Evolutionary conservation across 2,329 filamentous ascomycete species (phyloP).

Genomic region (Monilinia vaccinii-corymbosi): DNA sequence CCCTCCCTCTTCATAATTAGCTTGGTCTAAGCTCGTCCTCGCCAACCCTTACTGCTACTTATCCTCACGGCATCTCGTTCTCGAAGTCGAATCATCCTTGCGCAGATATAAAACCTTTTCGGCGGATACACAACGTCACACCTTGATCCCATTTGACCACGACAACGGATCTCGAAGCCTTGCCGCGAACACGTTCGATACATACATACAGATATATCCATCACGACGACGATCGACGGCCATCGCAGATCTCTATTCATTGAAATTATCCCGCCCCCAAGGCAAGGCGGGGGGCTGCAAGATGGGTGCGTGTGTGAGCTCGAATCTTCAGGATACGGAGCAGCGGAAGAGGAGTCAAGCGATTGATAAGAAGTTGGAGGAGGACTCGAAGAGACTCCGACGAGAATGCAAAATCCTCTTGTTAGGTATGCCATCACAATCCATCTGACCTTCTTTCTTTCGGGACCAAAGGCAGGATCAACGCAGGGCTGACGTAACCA

Average conservation of each 20-base stretch:
- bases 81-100: constrained; percentile 3
- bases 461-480: background rate
- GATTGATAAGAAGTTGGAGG: constrained; percentile 88
- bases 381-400: constrained; percentile 85
- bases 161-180: too few species aligned
- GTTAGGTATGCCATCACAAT: constrained; percentile 54
- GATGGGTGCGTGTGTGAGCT: constrained; percentile 95
- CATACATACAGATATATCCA: too few species aligned
- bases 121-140: constrained; percentile 3
- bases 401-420: constrained; percentile 98
- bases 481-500: constrained; percentile 19
- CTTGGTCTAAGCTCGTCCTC: background rate
- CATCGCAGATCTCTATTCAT: background rate
- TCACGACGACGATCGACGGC: background rate
- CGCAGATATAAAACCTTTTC: background rate
- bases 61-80: too few species aligned
- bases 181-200: background rate
- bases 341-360: constrained; percentile 94
- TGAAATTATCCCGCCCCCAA: constrained; percentile 11
- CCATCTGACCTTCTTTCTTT: constrained; percentile 13
- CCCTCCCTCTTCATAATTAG: too few species aligned
- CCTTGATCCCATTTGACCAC: background rate
- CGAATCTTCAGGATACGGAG: constrained; percentile 70
- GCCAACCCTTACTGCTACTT: background rate
- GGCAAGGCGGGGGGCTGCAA: constrained; percentile 27